A percentile compares a stretch with the other conserved stretches of the same genome.
Evolutionary conservation across 495 filamentous ascomycete species (phyloP).

Genomic region (Tetracladium setigerum): DNA sequence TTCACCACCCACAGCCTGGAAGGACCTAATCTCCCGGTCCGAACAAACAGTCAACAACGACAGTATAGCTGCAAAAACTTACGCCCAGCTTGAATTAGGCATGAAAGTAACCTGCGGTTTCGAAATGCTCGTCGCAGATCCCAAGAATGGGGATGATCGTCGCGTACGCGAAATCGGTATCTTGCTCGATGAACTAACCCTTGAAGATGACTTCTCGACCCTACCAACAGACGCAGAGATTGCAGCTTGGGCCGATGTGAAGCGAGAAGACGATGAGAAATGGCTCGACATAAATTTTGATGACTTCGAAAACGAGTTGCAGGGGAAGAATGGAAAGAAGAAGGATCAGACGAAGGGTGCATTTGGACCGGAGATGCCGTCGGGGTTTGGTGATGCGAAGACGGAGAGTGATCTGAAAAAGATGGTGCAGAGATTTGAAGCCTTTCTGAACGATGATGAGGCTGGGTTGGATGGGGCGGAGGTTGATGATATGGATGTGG

Average conservation of each 20-base stretch:
- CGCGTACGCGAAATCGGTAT: constrained; percentile 65
- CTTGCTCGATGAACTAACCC: constrained; percentile 58
- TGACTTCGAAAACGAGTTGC: constrained; percentile 78
- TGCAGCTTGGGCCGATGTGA: constrained; percentile 49
- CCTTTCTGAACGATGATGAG: constrained; percentile 83
- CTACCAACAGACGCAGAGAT: constrained; percentile 74
- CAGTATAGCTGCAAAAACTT: constrained; percentile 25
- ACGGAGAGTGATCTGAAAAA: constrained; percentile 79
- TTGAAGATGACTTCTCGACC: constrained; percentile 29
- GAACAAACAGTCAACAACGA: constrained; percentile 7
- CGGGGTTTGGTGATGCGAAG: constrained; percentile 65
- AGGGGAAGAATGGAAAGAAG: constrained; percentile 37
- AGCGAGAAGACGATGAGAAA: constrained; percentile 67
- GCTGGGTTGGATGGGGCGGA: constrained; percentile 76
- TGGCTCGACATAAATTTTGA: constrained; percentile 91
- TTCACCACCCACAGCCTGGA: constrained; percentile 57
- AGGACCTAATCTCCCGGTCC: constrained; percentile 18
- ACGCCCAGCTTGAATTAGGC: constrained; percentile 58
- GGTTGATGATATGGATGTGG: constrained; percentile 62
- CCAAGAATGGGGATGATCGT: constrained; percentile 56
- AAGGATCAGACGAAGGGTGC: constrained; percentile 9
- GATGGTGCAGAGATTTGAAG: constrained; percentile 85
- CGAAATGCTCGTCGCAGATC: constrained; percentile 72
- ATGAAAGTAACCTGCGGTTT: constrained; percentile 89
- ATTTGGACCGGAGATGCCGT: constrained; percentile 12